Evolutionary conservation across 176 grass and related monocot species (phyloP).

Genomic region (Ensete glaucum): DNA sequence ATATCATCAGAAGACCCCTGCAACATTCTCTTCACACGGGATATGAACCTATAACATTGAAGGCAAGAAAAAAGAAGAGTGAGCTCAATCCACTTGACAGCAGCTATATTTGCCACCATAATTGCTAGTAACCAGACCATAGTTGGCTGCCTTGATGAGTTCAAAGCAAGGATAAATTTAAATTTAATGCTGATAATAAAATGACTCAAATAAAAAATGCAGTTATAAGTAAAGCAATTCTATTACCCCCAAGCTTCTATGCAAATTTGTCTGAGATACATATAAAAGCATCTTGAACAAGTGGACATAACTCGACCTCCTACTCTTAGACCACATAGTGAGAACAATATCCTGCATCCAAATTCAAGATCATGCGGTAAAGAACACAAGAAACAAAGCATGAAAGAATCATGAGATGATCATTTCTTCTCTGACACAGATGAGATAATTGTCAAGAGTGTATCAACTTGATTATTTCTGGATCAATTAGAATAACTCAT

Average conservation of each 20-base stretch:
- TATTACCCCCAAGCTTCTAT: constrained; percentile 25
- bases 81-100: constrained; percentile 2
- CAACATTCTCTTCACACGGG: constrained; percentile 62
- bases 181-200: not conserved
- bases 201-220: not conserved
- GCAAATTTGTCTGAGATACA: constrained; percentile 6
- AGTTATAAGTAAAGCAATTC: constrained; percentile 11
- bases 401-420: not conserved
- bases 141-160: not conserved
- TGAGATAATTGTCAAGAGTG: not conserved
- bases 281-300: constrained; percentile 12
- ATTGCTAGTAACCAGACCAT: not conserved
- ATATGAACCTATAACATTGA: constrained; percentile 37
- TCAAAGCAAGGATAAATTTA: not conserved
- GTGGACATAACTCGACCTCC: constrained; percentile 30
- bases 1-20: constrained; percentile 72
- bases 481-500: not conserved
- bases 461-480: not conserved
- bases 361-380: not conserved
- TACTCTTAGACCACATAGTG: constrained; percentile 27
- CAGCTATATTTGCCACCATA: not conserved
- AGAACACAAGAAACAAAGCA: not conserved
- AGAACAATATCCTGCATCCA: constrained; percentile 22
- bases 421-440: not conserved
- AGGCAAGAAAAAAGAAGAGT: constrained; percentile 14